These are phyloP conservation scores for Rhododendron griersonianum DNA, from an alignment of 148 eudicot species.

Conservation along the genomic window DNA sequence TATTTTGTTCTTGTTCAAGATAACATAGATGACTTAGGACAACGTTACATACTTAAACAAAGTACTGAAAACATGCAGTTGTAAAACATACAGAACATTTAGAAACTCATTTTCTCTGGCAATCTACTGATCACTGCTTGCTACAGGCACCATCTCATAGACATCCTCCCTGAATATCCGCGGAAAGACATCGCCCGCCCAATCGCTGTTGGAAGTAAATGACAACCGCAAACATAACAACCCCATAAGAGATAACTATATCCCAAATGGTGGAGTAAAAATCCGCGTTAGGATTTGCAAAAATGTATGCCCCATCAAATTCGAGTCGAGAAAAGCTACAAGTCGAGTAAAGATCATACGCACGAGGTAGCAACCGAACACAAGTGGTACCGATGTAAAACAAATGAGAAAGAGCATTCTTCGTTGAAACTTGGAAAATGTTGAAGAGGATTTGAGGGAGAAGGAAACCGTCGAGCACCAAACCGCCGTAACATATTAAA, in stretches of 20 bases:
- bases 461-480: no score
- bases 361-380: no score
- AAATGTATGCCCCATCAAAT: no score
- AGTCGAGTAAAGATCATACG: no score
- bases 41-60: background rate
- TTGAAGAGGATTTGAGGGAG: no score
- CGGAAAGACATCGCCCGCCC: background rate
- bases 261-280: background rate
- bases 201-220: background rate
- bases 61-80: background rate
- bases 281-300: background rate
- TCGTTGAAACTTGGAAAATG: no score
- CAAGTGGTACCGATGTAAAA: no score
- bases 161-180: background rate
- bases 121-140: background rate
- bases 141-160: background rate
- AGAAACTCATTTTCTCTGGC: background rate
- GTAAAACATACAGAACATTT: background rate
- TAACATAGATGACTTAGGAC: background rate
- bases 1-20: no score
- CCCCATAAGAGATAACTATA: background rate
- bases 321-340: fast-evolving
- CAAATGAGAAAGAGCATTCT: no score
- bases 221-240: background rate
- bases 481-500: no score